These are phyloP conservation scores for Pyrenophora tritici-repentis DNA, from an alignment of 2,329 filamentous ascomycete genomes.

Conservation along the genomic window DNA sequence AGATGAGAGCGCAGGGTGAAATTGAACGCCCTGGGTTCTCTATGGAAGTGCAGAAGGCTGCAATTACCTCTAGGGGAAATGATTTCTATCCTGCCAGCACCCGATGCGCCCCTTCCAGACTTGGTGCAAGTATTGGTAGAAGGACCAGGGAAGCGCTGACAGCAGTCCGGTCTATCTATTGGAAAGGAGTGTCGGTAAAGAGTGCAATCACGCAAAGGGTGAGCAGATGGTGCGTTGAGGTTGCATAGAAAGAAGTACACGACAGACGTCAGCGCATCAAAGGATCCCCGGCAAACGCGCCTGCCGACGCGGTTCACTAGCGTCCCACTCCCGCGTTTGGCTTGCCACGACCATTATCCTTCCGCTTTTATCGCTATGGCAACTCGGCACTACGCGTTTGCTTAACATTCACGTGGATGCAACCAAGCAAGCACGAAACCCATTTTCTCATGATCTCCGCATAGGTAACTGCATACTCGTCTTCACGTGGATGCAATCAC, in stretches of 20 bases:
- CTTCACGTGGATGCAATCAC: too few species aligned
- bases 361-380: conserved; percentile 15
- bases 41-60: conserved; percentile 1
- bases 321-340: conserved; percentile 21
- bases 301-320: conserved; percentile 26
- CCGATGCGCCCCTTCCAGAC: conserved; percentile 4
- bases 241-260: conserved; percentile 13
- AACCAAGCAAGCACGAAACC: too few species aligned
- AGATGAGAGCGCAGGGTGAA: conserved; percentile 13
- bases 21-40: conserved; percentile 14
- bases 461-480: too few species aligned
- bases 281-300: conserved; percentile 32
- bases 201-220: conserved; percentile 2
- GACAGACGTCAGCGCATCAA: conserved; percentile 25
- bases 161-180: background rate
- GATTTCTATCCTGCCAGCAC: conserved; percentile 13
- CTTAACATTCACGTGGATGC: too few species aligned
- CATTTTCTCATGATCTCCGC: too few species aligned
- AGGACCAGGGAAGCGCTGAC: background rate
- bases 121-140: background rate
- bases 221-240: conserved; percentile 9
- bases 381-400: conserved; percentile 4
- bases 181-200: conserved; percentile 8
- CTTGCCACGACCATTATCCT: conserved; percentile 31
- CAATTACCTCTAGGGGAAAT: conserved; percentile 11